Base-by-base conservation (phyloP, 2,329 filamentous ascomycete species). In the Cladosporium phlei region DNA sequence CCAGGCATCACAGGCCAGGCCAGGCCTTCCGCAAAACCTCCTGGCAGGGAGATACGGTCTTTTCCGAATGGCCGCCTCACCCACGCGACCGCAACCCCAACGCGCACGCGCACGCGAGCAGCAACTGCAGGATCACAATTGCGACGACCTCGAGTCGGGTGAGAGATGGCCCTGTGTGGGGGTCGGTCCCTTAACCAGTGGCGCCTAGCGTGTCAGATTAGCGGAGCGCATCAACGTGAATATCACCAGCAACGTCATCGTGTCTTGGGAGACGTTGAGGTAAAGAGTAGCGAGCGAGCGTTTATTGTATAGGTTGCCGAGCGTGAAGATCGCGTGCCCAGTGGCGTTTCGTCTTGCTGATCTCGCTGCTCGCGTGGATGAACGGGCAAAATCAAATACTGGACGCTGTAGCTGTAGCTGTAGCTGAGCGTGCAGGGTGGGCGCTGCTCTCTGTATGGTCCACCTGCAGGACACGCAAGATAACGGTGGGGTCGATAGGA, bases 401-500 rank as follows among this genome's bases (percentile, higher is more conserved):
- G n/a, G n/a, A n/a, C n/a, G n/a, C n/a, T n/a, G n/a, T n/a, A n/a
- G n/a, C n/a, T n/a, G 34, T 14, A 37, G 20, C 34, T 22, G 10
- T 20, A 5, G 28, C 28, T 6, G 11, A 12, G 28, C 28, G 28
- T 33, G 30, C 32, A 34, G 32, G 16, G 32, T 34, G 32, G 32
- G 32, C 16, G 32, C 19, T 16, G 16, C 32, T n/a, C n/a, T n/a
- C n/a, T n/a, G n/a, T n/a, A n/a, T n/a, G n/a, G n/a, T n/a, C n/a
- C n/a, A n/a, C n/a, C n/a, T n/a, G n/a, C n/a, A n/a, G n/a, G n/a
- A n/a, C n/a, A n/a, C n/a, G 10, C 32, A 32, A 45, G 42, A 45
- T 35, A 35, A 27, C 32, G 17, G 32, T 37, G 32, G 42, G 42
- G 42, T 45, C 32, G 32, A 45, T 35, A 45, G 40, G 22, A 24